phyloP scores from a whole-genome alignment of 768 basidiomycete genomes.

The Agaricus bisporus region DNA sequence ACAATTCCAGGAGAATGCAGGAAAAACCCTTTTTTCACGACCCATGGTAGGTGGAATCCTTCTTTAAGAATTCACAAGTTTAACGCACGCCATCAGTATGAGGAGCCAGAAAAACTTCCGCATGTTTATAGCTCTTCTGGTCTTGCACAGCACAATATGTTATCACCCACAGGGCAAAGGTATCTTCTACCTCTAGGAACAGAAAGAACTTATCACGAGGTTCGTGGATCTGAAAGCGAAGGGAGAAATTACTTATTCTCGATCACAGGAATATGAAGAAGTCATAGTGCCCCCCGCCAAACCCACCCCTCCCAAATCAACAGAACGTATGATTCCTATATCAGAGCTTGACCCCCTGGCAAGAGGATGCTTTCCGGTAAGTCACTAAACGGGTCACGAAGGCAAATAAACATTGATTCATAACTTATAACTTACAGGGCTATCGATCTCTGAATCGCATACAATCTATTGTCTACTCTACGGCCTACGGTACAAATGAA shows the following conservation, averaged over 20 bases:
- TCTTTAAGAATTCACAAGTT: background rate
- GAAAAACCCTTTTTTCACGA: slow-evolving; percentile 58
- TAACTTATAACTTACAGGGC: slow-evolving; percentile 41
- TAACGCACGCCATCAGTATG: slow-evolving; percentile 32
- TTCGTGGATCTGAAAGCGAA: slow-evolving; percentile 22
- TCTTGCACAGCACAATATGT: slow-evolving; percentile 51
- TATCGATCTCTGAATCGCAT: slow-evolving; percentile 87
- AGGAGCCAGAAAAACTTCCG: slow-evolving; percentile 58
- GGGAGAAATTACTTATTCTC: background rate
- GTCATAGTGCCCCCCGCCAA: slow-evolving; percentile 83
- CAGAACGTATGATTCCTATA: slow-evolving; percentile 69
- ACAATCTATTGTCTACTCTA: slow-evolving; percentile 91
- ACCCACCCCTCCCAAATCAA: slow-evolving; percentile 61
- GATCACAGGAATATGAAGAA: slow-evolving; percentile 74
- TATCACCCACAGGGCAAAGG: slow-evolving; percentile 70
- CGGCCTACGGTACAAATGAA: slow-evolving; percentile 92
- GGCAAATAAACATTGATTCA: background rate
- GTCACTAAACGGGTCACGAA: slow-evolving; percentile 12
- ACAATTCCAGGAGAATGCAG: slow-evolving; percentile 51
- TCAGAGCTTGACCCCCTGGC: slow-evolving; percentile 71
- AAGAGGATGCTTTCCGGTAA: slow-evolving; percentile 78
- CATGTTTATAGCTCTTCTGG: slow-evolving; percentile 79
- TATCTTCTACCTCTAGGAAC: slow-evolving; percentile 86
- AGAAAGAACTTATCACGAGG: slow-evolving; percentile 58
- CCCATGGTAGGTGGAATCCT: slow-evolving; percentile 28